Evolutionary conservation across 768 basidiomycete species (phyloP), one percentile per base, ranked within the genome.

Genomic region (Leccinum arenicola): DNA sequence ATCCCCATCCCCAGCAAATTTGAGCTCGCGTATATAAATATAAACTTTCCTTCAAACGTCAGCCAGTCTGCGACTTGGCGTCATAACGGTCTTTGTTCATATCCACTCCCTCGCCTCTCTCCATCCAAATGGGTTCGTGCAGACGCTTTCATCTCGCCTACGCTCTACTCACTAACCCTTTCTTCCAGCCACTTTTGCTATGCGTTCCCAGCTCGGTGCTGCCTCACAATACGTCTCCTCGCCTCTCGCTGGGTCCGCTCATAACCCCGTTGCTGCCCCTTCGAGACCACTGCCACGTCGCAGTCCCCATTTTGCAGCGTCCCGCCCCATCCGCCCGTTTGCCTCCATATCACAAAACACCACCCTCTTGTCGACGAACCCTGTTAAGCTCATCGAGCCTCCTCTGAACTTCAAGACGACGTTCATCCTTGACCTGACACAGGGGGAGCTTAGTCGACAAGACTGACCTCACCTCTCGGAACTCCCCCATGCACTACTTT

Each of bases 321-420:
- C 91, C 36, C 88, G 88, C 54, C 85, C 87, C 1, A 79, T 92
- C 23, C 84, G 92, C 27, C 92, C 92, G 31, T 93, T 93, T 72
- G 79, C 88, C 15, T 81, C 85, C 53, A 79, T 91, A 62, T 71
- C 71, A 56, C 70, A 72, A 58, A 66, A 57, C 10, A 14, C 54
- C 4, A 6, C 59, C 21, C 36, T 58, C 23, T 60, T 69, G 6
- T 71, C 67, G 57, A 78, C 77, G 52, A 82, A 83, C 56, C 76
- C 86, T 6, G 78, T 85, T 17, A 93, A 93, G 68, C 78, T 93
- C 68, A 92, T 94, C 58, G 82, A 91, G 70, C 88, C 89, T 10
- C 89, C 92, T 27, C 80, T 84, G 67, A 85, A 88, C 70, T 84
- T 84, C 73, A 81, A 83, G 70, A 78, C 79, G 51, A 84, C 82